These are phyloP conservation scores for Lasiodiplodia sp. DNA, from an alignment of 2,329 filamentous ascomycete species.

Conservation along the genomic window DNA sequence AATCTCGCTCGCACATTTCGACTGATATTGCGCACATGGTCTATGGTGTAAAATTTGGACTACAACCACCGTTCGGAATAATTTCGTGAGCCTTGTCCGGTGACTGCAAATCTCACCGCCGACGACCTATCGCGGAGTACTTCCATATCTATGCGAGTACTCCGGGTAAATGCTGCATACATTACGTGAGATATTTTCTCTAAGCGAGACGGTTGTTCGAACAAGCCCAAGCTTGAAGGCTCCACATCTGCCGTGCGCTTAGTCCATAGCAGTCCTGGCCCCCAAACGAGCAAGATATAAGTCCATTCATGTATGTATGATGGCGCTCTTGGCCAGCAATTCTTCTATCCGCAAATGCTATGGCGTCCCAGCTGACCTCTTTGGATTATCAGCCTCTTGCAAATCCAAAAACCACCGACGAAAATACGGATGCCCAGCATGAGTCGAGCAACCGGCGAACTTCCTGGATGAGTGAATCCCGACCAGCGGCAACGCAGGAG, in stretches of 20 bases:
- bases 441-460: neutral
- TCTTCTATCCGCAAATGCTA: too few species aligned
- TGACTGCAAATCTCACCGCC: neutral
- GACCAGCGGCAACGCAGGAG: neutral
- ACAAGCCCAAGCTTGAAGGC: neutral
- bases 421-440: neutral
- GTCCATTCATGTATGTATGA: neutral
- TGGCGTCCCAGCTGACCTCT: neutral
- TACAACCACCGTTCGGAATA: neutral
- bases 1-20: neutral
- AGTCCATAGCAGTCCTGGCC: neutral
- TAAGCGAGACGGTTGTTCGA: neutral
- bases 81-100: neutral
- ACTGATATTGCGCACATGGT: too few species aligned
- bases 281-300: neutral
- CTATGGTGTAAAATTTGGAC: too few species aligned
- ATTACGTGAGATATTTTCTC: neutral
- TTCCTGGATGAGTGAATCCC: neutral
- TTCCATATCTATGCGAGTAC: neutral
- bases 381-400: neutral
- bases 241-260: neutral
- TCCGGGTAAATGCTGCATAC: neutral
- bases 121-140: neutral
- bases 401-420: neutral
- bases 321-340: too few species aligned